These are phyloP conservation scores for Penicillium cinerascens DNA, from an alignment of 495 filamentous ascomycete genomes.

Conservation along the genomic window DNA sequence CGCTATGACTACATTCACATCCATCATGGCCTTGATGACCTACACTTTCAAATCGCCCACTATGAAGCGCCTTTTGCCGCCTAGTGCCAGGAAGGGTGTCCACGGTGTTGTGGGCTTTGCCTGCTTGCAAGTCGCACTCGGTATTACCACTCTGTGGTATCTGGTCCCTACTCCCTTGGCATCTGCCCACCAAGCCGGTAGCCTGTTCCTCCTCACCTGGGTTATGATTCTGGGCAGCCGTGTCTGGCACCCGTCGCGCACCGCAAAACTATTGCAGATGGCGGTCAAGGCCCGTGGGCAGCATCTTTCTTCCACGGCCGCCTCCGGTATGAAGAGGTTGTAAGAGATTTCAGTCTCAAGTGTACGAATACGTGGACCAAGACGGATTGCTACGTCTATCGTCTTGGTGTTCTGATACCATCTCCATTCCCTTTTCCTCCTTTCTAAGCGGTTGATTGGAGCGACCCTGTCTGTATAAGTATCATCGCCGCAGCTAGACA, in stretches of 20 bases:
- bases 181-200: slow-evolving; percentile 90
- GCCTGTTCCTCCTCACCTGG: slow-evolving; percentile 78
- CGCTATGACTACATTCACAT: slow-evolving; percentile 82
- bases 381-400: not conserved
- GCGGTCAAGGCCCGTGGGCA: slow-evolving; percentile 37
- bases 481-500: not conserved
- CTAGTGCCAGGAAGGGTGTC: slow-evolving; percentile 62
- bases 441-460: slow-evolving; percentile 1
- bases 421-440: slow-evolving; percentile 25
- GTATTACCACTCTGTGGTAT: slow-evolving; percentile 87
- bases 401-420: slow-evolving; percentile 20
- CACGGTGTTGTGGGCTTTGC: slow-evolving; percentile 80
- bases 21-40: slow-evolving; percentile 69
- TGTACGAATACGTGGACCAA: slow-evolving; percentile 21
- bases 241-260: slow-evolving; percentile 51
- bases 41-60: slow-evolving; percentile 65
- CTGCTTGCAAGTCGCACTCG: slow-evolving; percentile 75
- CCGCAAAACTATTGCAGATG: slow-evolving; percentile 48
- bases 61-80: slow-evolving; percentile 62
- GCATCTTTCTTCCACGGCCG: slow-evolving; percentile 23
- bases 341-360: slow-evolving; percentile 4
- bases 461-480: slow-evolving; percentile 11
- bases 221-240: slow-evolving; percentile 69
- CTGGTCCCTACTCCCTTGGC: slow-evolving; percentile 86
- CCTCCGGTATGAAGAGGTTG: slow-evolving; percentile 28